Evolutionary conservation across 2,329 filamentous ascomycete genomes (phyloP).

Genomic region (Diaporthe destruens): DNA sequence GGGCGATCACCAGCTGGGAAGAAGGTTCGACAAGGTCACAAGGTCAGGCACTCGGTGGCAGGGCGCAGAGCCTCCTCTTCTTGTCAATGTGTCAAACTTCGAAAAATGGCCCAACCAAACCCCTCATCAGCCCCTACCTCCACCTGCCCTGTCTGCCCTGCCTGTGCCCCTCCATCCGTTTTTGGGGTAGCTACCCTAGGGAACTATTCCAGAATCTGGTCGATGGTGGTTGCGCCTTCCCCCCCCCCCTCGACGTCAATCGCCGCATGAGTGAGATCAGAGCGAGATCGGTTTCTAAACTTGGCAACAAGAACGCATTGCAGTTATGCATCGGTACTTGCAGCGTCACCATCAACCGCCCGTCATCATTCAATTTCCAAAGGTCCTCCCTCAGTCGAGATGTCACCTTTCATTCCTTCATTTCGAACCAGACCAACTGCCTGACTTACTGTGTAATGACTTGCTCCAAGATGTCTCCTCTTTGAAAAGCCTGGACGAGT

Average conservation of each 20-base stretch:
- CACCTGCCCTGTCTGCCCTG: not conserved
- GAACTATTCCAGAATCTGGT: not conserved
- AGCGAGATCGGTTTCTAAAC: slow-evolving; percentile 25
- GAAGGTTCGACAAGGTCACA: slow-evolving; percentile 14
- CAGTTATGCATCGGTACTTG: not conserved
- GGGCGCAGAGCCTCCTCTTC: slow-evolving; percentile 22
- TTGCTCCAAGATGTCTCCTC: not conserved
- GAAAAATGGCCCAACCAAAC: too few relatives aligned
- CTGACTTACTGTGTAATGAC: too few relatives aligned
- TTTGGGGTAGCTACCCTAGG: slow-evolving; percentile 14
- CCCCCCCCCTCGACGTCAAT: not conserved
- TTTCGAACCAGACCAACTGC: not conserved
- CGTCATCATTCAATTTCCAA: slow-evolving; percentile 2
- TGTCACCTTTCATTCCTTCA: not conserved
- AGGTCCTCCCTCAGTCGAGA: too few relatives aligned
- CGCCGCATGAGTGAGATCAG: slow-evolving; percentile 23
- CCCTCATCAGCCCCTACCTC: not conserved
- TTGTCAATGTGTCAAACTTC: not conserved
- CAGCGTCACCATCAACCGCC: not conserved
- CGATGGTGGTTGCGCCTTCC: not conserved
- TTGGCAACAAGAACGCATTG: slow-evolving; percentile 6
- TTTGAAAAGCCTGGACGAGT: not conserved
- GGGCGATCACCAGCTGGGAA: slow-evolving; percentile 11
- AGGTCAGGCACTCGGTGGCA: slow-evolving; percentile 7
- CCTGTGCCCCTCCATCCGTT: slow-evolving; percentile 13